Percentiles rank a stretch among this genome's conserved stretches.
Evolutionary conservation across 192 early-diverging fungal genomes (phyloP).

Genomic region (Rhizophagus prolifer): DNA sequence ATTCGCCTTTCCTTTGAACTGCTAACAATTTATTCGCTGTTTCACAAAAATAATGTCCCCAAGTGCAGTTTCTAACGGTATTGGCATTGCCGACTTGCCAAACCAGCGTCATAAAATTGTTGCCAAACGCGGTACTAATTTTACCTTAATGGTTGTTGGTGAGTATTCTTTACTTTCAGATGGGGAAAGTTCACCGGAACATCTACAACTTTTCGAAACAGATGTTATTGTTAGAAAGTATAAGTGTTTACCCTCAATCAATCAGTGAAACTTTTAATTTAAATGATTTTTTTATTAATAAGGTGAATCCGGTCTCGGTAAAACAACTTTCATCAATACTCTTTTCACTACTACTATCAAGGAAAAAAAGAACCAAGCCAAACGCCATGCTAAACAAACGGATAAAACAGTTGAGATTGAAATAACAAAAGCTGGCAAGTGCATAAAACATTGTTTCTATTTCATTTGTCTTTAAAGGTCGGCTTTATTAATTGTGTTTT

Average conservation of each 20-base stretch:
- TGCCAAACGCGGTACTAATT: slow-evolving; percentile 93
- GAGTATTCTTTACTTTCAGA: slow-evolving; percentile 22
- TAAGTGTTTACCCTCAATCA: not conserved
- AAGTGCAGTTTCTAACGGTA: slow-evolving; percentile 55
- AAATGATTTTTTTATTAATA: slow-evolving; percentile 1
- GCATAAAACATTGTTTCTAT: not conserved
- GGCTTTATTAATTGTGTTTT: not conserved
- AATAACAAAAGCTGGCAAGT: slow-evolving; percentile 90
- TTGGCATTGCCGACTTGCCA: slow-evolving; percentile 97
- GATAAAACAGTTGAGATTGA: slow-evolving; percentile 98
- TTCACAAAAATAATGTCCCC: slow-evolving; percentile 35
- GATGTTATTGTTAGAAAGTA: not conserved
- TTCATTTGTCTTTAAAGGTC: no score
- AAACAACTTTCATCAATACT: slow-evolving; percentile 99
- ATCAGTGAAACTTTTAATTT: not conserved
- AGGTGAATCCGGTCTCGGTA: slow-evolving; percentile 97
- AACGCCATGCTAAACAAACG: slow-evolving; percentile 89
- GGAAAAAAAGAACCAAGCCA: slow-evolving; percentile 79
- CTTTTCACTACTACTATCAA: slow-evolving; percentile 94
- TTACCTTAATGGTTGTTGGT: slow-evolving; percentile 96
- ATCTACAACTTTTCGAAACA: not conserved
- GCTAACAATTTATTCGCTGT: not conserved
- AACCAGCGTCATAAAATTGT: slow-evolving; percentile 99
- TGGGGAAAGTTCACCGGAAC: not conserved
- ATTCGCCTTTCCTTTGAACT: slow-evolving; percentile 23